Evolutionary conservation across 345 rosid species (phyloP).

Genomic region (Litchi chinensis): DNA sequence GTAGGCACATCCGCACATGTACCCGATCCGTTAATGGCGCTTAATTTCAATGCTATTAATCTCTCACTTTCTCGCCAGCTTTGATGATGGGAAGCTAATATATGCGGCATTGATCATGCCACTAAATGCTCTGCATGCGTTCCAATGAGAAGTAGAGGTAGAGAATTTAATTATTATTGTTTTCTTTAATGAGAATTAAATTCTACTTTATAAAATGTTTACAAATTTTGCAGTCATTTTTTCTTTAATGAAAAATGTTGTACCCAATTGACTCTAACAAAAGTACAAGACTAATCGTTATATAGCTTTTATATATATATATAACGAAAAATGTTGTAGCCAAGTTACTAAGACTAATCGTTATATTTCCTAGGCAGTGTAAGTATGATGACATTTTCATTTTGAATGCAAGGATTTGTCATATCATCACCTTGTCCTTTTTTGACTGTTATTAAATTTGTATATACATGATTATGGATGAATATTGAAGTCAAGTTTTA

Average conservation of each 20-base stretch:
- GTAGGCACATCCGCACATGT: conserved; percentile 27
- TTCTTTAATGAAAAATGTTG: not conserved
- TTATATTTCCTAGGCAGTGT: too few relatives aligned
- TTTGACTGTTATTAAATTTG: not conserved
- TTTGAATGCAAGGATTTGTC: not conserved
- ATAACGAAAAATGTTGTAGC: not conserved
- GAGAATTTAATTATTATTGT: conserved; percentile 28
- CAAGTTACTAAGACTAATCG: too few relatives aligned
- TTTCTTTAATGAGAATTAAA: too few relatives aligned
- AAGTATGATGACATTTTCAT: not conserved
- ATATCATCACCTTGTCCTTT: not conserved
- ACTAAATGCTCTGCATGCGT: conserved; percentile 35
- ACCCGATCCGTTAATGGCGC: conserved; percentile 31
- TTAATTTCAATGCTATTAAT: conserved; percentile 20
- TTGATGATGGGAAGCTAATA: conserved; percentile 24
- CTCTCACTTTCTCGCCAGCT: conserved; percentile 9
- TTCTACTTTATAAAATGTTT: not conserved
- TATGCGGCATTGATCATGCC: conserved; percentile 13
- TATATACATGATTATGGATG: too few relatives aligned
- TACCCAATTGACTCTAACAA: too few relatives aligned
- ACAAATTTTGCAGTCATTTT: too few relatives aligned
- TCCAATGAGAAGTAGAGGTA: conserved; percentile 24
- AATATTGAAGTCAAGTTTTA: too few relatives aligned
- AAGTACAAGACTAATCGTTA: too few relatives aligned
- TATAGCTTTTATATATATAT: too few relatives aligned